Conservation (phyloP, 2,329 filamentous ascomycete genomes). For the Alternaria triticina region DNA sequence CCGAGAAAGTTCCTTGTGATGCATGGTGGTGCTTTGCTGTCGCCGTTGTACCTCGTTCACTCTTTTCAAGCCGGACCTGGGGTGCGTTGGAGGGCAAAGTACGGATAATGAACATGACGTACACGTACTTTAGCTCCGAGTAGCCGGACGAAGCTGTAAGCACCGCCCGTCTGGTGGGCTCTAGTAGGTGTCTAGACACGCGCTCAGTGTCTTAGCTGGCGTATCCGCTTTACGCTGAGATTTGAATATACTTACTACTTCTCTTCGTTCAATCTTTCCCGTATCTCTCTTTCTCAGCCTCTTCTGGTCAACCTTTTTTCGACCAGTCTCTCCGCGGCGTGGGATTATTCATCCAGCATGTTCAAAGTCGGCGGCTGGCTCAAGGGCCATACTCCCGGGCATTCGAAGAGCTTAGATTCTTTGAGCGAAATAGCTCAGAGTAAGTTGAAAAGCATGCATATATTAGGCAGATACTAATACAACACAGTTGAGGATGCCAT, state of each 20-base stretch:
- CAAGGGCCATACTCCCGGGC: slow-evolving; percentile 43
- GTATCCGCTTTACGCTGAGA: neutral
- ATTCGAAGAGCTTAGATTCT: slow-evolving; percentile 63
- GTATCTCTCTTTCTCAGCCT: neutral
- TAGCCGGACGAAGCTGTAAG: slow-evolving; percentile 23
- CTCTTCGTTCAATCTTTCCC: neutral
- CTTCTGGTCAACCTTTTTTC: neutral
- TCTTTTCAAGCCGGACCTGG: neutral
- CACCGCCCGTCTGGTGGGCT: slow-evolving; percentile 7
- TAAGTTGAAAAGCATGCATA: slow-evolving; percentile 4
- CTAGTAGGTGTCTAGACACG: slow-evolving; percentile 8
- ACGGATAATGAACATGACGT: slow-evolving; percentile 20
- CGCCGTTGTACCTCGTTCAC: neutral
- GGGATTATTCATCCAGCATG: slow-evolving; percentile 25
- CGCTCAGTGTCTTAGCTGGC: slow-evolving; percentile 3
- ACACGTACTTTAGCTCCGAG: slow-evolving; percentile 21
- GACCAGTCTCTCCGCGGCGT: neutral
- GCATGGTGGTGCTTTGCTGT: neutral
- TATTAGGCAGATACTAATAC: slow-evolving; percentile 20
- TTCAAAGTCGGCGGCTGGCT: slow-evolving; percentile 50
- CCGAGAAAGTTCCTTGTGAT: neutral
- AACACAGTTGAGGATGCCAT: slow-evolving; percentile 54
- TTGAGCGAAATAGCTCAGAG: slow-evolving; percentile 66
- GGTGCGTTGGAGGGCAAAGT: slow-evolving; percentile 1
- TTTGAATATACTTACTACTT: neutral